phyloP scores from a whole-genome alignment of 441 rosid genomes.

The Kokia cookei region DNA sequence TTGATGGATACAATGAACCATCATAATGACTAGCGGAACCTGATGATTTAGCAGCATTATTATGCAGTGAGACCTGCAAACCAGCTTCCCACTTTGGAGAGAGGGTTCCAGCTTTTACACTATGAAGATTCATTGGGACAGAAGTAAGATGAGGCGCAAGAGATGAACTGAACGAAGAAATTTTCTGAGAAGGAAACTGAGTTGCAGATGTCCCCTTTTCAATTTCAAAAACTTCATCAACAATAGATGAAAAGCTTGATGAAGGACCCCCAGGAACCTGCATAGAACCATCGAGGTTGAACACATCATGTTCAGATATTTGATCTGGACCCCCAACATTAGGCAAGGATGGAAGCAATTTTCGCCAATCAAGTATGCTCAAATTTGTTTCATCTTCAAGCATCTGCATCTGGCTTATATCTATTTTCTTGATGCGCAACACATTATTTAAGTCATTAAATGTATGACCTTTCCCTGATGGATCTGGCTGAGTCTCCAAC shows the following conservation, averaged over 20 bases:
- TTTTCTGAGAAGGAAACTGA: constrained; percentile 43
- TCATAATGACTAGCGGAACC: constrained; percentile 27
- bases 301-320: constrained; percentile 44
- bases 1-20: constrained; percentile 41
- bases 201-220: constrained; percentile 58
- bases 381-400: constrained; percentile 79
- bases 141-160: constrained; percentile 60
- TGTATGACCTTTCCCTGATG: constrained; percentile 47
- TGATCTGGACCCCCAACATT: constrained; percentile 40
- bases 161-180: constrained; percentile 38
- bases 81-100: constrained; percentile 65
- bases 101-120: constrained; percentile 38
- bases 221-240: constrained; percentile 93
- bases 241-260: constrained; percentile 77
- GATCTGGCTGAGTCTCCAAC: constrained; percentile 59
- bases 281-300: constrained; percentile 44
- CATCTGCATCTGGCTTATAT: constrained; percentile 77
- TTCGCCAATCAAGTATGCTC: constrained; percentile 53
- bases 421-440: constrained; percentile 62
- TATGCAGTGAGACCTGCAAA: constrained; percentile 33
- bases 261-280: constrained; percentile 49
- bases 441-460: constrained; percentile 50
- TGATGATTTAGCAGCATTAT: constrained; percentile 32
- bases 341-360: constrained; percentile 42
- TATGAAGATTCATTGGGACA: constrained; percentile 32